Percentiles rank a stretch among this genome's conserved stretches.
phyloP scores from a whole-genome alignment of 495 filamentous ascomycete species.

The Penicillium dipodomyicola region DNA sequence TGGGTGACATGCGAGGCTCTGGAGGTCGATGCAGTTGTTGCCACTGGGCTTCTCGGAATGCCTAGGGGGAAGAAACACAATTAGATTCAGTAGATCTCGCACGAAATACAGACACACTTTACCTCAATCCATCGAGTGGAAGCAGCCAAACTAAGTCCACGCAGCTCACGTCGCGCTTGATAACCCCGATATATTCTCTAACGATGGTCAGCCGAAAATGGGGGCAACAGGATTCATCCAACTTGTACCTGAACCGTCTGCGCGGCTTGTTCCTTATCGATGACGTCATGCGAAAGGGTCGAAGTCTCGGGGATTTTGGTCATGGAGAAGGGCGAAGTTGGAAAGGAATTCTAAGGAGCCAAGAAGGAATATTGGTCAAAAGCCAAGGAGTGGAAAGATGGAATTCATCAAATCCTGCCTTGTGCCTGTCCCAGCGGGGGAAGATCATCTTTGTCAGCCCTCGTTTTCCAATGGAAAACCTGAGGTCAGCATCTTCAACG shows the following conservation, averaged over 20 bases:
- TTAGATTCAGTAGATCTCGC: not conserved
- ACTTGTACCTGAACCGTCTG: conserved; percentile 48
- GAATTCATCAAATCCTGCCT: not conserved
- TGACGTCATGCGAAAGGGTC: conserved; percentile 27
- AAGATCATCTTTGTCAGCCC: not conserved
- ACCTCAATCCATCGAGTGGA: conserved; percentile 66
- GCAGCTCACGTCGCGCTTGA: conserved; percentile 61
- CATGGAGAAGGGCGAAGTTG: not conserved
- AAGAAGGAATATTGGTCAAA: not conserved
- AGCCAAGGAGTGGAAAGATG: not conserved
- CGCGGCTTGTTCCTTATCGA: conserved; percentile 41
- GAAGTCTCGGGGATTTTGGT: not conserved
- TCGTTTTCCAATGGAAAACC: no score
- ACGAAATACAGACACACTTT: conserved; percentile 6
- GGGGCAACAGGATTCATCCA: not conserved
- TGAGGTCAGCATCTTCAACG: no score
- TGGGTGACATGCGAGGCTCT: conserved; percentile 25
- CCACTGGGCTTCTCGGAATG: conserved; percentile 58
- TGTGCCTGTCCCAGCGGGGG: no score
- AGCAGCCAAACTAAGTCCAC: conserved; percentile 62
- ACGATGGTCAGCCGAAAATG: not conserved
- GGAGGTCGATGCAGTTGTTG: conserved; percentile 32
- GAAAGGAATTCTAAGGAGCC: not conserved
- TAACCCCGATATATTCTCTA: conserved; percentile 72
- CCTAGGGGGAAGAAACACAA: conserved; percentile 30